Conservation (phyloP, 768 basidiomycete species). For the Exidia glandulosa region DNA sequence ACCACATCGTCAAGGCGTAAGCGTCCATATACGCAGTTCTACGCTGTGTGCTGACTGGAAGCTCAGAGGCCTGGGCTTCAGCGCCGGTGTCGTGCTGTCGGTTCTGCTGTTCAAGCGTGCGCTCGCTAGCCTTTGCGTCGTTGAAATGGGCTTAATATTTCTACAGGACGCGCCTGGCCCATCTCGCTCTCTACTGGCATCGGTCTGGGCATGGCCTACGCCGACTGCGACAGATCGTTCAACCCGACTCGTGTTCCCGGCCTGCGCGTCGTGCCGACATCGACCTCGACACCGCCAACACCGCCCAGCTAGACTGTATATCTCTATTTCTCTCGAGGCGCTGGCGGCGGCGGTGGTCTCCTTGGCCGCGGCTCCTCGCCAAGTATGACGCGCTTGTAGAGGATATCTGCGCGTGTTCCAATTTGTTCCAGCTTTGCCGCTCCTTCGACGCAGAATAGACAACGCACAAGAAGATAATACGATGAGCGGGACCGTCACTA, state of each 20-base stretch:
- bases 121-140: slow-evolving; percentile 23
- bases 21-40: slow-evolving; percentile 15
- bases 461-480: slow-evolving; percentile 51
- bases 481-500: slow-evolving; percentile 54
- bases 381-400: slow-evolving; percentile 53
- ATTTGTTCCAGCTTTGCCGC: not conserved
- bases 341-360: slow-evolving; percentile 1
- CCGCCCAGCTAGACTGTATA: slow-evolving; percentile 8
- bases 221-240: slow-evolving; percentile 89
- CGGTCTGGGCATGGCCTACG: slow-evolving; percentile 76
- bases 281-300: slow-evolving; percentile 12
- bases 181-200: slow-evolving; percentile 80
- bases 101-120: slow-evolving; percentile 85
- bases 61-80: slow-evolving; percentile 74
- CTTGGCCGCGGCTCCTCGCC: slow-evolving; percentile 32
- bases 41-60: not conserved
- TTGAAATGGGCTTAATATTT: slow-evolving; percentile 1
- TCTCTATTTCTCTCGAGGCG: not conserved
- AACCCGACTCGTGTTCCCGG: slow-evolving; percentile 84
- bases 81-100: slow-evolving; percentile 78
- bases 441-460: not conserved
- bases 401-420: slow-evolving; percentile 23
- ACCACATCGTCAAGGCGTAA: slow-evolving; percentile 79
- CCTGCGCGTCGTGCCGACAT: slow-evolving; percentile 48
- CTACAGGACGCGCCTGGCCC: slow-evolving; percentile 82